These are phyloP conservation scores for Magnusiomyces paraingens DNA, from an alignment of 1,139 yeast species.

Conservation along the genomic window DNA sequence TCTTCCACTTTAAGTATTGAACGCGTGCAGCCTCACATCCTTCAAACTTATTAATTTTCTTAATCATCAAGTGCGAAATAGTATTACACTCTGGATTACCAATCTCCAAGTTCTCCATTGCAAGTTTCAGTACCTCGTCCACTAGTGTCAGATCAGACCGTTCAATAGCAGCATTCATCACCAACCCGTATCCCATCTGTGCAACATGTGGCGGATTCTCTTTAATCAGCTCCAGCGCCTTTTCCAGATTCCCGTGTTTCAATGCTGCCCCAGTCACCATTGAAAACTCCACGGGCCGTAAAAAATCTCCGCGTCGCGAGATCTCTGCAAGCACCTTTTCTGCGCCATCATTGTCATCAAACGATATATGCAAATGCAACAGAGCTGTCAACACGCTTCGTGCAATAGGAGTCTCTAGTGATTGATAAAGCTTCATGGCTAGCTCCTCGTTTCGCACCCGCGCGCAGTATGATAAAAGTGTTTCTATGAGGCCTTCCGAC, in stretches of 20 bases:
- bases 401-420: constrained; percentile 23
- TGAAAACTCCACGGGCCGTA: constrained; percentile 22
- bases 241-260: constrained; percentile 16
- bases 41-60: constrained; percentile 6
- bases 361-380: constrained; percentile 36
- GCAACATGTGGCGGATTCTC: constrained; percentile 14
- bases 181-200: constrained; percentile 11
- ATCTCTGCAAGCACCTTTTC: constrained; percentile 36
- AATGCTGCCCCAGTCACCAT: constrained; percentile 20
- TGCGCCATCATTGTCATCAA: constrained; percentile 39
- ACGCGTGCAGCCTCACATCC: constrained; percentile 13
- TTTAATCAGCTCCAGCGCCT: constrained; percentile 13
- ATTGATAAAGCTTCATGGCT: constrained; percentile 21
- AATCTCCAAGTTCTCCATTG: constrained; percentile 5
- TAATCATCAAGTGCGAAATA: constrained; percentile 11
- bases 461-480: constrained; percentile 24
- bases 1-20: constrained; percentile 16
- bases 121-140: constrained; percentile 15
- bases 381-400: constrained; percentile 33
- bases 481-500: constrained; percentile 24
- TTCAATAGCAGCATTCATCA: constrained; percentile 17
- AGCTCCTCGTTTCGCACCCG: constrained; percentile 21
- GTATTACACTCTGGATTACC: constrained; percentile 9
- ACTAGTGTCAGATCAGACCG: constrained; percentile 4
- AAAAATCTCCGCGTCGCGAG: constrained; percentile 13